Conservation (phyloP, 2,329 filamentous ascomycete species). For the Fusarium pininemorale region DNA sequence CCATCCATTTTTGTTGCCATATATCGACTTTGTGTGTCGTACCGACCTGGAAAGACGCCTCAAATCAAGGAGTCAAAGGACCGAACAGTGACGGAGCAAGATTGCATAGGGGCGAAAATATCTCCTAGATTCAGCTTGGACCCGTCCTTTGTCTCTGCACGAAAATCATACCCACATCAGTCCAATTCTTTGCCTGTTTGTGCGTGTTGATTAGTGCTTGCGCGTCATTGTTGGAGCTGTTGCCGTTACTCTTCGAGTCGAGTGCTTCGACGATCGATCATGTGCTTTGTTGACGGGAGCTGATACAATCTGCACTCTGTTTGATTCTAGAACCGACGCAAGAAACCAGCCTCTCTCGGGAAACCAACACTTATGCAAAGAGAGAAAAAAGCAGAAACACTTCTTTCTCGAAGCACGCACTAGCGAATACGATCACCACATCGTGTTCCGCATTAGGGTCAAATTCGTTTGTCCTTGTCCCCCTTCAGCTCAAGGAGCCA, state of each 20-base stretch:
- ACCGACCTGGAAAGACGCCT: slow-evolving; percentile 3
- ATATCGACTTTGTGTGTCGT: neutral
- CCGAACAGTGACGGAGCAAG: slow-evolving; percentile 15
- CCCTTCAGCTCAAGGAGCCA: slow-evolving; percentile 3
- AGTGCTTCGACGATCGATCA: slow-evolving; percentile 6
- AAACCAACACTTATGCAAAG: slow-evolving; percentile 10
- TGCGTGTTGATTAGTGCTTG: slow-evolving; percentile 19
- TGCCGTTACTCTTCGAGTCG: neutral
- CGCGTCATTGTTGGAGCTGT: slow-evolving; percentile 12
- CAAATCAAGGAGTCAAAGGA: neutral
- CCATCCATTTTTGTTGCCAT: slow-evolving; percentile 23
- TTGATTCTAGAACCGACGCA: slow-evolving; percentile 3
- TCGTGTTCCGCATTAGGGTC: slow-evolving; percentile 25
- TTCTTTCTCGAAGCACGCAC: slow-evolving; percentile 14
- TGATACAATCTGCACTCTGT: slow-evolving; percentile 7
- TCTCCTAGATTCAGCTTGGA: slow-evolving; percentile 18
- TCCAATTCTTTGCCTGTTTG: slow-evolving; percentile 17
- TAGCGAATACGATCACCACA: slow-evolving; percentile 41
- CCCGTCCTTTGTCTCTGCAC: slow-evolving; percentile 13
- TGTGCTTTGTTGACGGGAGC: slow-evolving; percentile 20
- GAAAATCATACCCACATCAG: slow-evolving; percentile 5
- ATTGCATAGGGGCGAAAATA: slow-evolving; percentile 30
- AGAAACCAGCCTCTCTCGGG: neutral
- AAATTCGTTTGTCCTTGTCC: slow-evolving; percentile 21
- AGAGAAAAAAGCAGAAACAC: slow-evolving; percentile 20